Conservation (phyloP, 345 rosid species). For the Eucalyptus marginata region DNA sequence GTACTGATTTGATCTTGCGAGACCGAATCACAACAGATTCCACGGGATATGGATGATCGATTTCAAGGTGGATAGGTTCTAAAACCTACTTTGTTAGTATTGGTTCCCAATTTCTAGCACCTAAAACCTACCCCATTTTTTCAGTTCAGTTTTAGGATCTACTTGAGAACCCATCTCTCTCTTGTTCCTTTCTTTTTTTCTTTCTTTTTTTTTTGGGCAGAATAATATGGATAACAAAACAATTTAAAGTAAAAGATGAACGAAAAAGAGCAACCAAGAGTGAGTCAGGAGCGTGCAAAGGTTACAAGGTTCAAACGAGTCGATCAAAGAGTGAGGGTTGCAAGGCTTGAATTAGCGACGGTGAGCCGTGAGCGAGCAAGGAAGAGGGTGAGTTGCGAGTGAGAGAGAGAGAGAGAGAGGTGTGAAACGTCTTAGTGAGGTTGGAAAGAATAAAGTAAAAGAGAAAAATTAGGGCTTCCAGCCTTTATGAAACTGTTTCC, state of each 20-base stretch:
- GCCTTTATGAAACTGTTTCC: not conserved
- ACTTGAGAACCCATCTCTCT: not conserved
- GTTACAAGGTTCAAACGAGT: not conserved
- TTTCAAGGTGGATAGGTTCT: accelerated
- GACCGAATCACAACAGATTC: not conserved
- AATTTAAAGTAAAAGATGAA: not conserved
- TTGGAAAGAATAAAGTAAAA: not conserved
- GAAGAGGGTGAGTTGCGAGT: not conserved
- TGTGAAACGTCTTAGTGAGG: not conserved
- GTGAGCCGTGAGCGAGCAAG: not conserved
- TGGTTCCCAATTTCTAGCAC: not conserved
- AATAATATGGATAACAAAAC: not conserved
- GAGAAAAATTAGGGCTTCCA: not conserved
- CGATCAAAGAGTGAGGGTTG: not conserved
- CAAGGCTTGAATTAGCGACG: not conserved
- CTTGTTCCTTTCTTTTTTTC: not conserved
- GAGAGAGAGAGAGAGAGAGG: not conserved
- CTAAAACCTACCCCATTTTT: not conserved
- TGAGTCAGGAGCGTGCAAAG: not conserved
- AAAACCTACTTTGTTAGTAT: not conserved
- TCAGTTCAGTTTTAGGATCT: too few species aligned
- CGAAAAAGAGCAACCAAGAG: too few species aligned
- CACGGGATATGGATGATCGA: not conserved
- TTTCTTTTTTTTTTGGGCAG: not conserved
- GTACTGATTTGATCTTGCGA: not conserved